Evolutionary conservation across 352 stramenopile genomes (phyloP).

Genomic region (Pythium sp.): DNA sequence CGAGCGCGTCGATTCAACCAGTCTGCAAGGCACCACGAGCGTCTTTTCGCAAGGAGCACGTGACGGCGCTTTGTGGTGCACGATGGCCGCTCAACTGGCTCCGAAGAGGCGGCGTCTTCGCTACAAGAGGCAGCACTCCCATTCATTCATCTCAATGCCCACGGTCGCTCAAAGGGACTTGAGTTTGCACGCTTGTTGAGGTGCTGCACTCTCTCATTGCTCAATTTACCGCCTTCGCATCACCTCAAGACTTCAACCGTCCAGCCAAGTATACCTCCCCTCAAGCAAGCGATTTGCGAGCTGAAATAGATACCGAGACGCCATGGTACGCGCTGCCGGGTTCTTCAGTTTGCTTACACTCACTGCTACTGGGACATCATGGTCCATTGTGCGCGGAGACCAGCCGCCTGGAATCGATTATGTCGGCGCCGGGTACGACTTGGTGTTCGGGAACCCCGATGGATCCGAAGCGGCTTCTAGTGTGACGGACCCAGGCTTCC

Average conservation of each 20-base stretch:
- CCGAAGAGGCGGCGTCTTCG: neutral
- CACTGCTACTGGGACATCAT: neutral
- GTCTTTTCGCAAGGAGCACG: neutral
- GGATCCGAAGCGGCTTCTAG: conserved; percentile 24
- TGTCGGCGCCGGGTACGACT: conserved; percentile 26
- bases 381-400: conserved; percentile 4
- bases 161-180: neutral
- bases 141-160: neutral
- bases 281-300: no score
- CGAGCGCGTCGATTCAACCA: neutral
- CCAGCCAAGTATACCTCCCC: no score
- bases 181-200: neutral
- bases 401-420: conserved; percentile 29
- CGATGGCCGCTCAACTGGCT: neutral
- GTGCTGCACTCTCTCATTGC: neutral
- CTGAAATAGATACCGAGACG: neutral
- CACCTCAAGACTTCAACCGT: no score
- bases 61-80: neutral
- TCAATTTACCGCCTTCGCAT: neutral
- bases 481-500: conserved; percentile 25
- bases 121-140: neutral
- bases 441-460: conserved; percentile 28
- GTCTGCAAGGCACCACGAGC: neutral
- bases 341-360: conserved; percentile 4
- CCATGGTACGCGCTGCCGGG: neutral